Conservation (phyloP, 352 stramenopile species). For the Salisapilia sapeloensis region DNA sequence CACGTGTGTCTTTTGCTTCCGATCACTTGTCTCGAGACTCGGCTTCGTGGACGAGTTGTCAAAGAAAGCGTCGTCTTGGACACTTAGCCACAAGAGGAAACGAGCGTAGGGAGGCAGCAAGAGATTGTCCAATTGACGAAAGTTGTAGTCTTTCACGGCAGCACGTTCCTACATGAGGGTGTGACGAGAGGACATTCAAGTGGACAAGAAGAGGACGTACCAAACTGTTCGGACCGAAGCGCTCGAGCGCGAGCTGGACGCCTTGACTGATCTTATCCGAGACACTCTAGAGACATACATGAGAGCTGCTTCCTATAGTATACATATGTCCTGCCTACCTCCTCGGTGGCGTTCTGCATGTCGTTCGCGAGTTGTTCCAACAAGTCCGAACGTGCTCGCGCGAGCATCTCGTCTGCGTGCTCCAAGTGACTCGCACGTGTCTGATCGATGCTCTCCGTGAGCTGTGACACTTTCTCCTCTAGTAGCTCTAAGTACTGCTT, state of each 20-base stretch:
- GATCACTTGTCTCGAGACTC: conserved; percentile 24
- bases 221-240: conserved; percentile 71
- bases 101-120: conserved; percentile 76
- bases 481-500: conserved; percentile 81
- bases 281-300: conserved; percentile 8
- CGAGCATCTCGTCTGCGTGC: conserved; percentile 53
- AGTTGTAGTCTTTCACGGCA: conserved; percentile 82
- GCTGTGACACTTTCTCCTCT: conserved; percentile 76
- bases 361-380: conserved; percentile 46
- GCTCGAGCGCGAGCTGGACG: conserved; percentile 62
- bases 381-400: conserved; percentile 59
- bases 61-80: conserved; percentile 75
- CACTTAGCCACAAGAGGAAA: conserved; percentile 80
- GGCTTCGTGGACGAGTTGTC: conserved; percentile 36
- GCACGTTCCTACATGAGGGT: conserved; percentile 31
- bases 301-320: neutral
- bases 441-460: conserved; percentile 75
- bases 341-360: conserved; percentile 38
- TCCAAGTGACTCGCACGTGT: conserved; percentile 66
- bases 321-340: conserved; percentile 10
- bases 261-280: conserved; percentile 64
- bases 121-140: conserved; percentile 73
- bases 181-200: neutral
- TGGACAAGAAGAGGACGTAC: conserved; percentile 6
- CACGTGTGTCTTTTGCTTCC: conserved; percentile 44